Evolutionary conservation across 768 basidiomycete genomes (phyloP), one percentile per base, ranked within the genome.

Genomic region (Podaxis sp.): DNA sequence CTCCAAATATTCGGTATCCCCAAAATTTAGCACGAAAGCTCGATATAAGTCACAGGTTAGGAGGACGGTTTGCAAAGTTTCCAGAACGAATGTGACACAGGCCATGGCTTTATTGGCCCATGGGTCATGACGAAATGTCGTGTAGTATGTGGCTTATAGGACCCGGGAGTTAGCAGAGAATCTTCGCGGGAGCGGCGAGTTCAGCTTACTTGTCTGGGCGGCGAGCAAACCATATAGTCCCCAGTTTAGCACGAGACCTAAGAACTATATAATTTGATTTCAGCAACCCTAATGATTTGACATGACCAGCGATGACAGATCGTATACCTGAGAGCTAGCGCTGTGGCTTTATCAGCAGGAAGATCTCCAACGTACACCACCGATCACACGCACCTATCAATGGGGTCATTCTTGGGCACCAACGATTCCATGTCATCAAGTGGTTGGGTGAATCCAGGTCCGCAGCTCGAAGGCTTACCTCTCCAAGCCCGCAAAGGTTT

Each of bases 171-270:
- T n/a, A 56, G 24, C 15, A 20, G 30, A 33, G 30, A 3, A 12
- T 20, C 12, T 56, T 15, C 20, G 54, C n/a, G 13, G 5, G 3
- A 24, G 7, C 10, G 11, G 13, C 33, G 36, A 49, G 7, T 8
- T 12, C 20, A 30, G 51, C 58, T 60, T 5, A 60, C 58, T 51
- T 20, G 50, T 40, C 40, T 60, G 58, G 17, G 58, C 49, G 7
- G 52, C 6, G 3, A 60, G 36, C 12, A 60, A n/a, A 24, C 58
- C 58, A 41, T 60, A 60, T 6, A 60, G 48, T 4, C 49, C 20
- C 46, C 48, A 60, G 26, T 60, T 60, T 10, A 60, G 37, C 13
- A 52, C 8, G 30, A 60, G 30, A 26, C 58, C 58, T 51, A 60
- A 8, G 38, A 60, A 60, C 58, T 56, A 37, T 37, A 12, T 30